Evolutionary conservation across 495 filamentous ascomycete genomes (phyloP).

Genomic region (Tuber magnatum): DNA sequence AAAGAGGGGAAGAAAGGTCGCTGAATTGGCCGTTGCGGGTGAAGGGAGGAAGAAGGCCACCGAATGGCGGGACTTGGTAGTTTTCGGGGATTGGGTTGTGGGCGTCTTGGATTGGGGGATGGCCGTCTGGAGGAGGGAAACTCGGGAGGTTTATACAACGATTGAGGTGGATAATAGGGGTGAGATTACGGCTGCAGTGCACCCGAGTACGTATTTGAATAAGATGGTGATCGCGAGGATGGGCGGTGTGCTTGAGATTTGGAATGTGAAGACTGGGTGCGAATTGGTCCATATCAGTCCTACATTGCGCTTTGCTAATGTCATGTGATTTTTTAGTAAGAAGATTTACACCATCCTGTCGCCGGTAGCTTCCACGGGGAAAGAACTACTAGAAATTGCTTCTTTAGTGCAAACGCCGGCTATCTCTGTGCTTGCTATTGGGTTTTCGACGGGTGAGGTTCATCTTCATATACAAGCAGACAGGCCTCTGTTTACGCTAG

Average conservation of each 20-base stretch:
- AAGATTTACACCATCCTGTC: slow-evolving; percentile 78
- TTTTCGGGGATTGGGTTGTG: slow-evolving; percentile 88
- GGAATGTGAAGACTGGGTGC: slow-evolving; percentile 80
- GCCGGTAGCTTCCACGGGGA: slow-evolving; percentile 44
- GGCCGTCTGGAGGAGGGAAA: slow-evolving; percentile 81
- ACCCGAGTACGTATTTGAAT: slow-evolving; percentile 68
- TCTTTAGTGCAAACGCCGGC: slow-evolving; percentile 75
- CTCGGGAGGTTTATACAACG: slow-evolving; percentile 74
- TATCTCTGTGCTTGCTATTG: slow-evolving; percentile 77
- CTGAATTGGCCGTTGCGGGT: slow-evolving; percentile 50
- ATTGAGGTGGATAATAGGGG: slow-evolving; percentile 29
- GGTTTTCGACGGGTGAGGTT: slow-evolving; percentile 69
- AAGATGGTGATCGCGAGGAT: slow-evolving; percentile 81
- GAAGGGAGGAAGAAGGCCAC: slow-evolving; percentile 20
- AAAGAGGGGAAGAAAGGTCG: slow-evolving; percentile 82
- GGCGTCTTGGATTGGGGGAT: slow-evolving; percentile 67
- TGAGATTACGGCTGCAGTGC: slow-evolving; percentile 28
- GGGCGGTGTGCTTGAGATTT: slow-evolving; percentile 90
- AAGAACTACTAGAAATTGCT: slow-evolving; percentile 65
- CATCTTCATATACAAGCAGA: slow-evolving; percentile 71
- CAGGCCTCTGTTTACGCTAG: slow-evolving; percentile 58
- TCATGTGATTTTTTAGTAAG: slow-evolving; percentile 45
- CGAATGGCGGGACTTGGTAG: slow-evolving; percentile 55
- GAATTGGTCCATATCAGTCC: background rate
- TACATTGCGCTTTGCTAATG: slow-evolving; percentile 9